Base-by-base conservation (phyloP, 2,329 filamentous ascomycete species). In the Aspergillus novofumigatus region DNA sequence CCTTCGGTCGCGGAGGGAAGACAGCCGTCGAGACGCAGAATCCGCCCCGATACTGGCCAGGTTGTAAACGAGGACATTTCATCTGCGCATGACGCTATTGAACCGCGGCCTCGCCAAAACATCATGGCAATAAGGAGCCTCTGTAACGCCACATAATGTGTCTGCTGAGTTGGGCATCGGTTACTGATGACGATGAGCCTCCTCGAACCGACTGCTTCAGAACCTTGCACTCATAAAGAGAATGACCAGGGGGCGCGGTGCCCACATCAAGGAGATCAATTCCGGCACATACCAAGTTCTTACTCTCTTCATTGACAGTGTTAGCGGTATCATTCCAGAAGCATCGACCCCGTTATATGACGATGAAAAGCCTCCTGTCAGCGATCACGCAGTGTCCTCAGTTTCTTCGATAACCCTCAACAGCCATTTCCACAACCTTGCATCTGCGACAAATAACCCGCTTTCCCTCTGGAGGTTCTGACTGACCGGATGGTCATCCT, bases 101-200 rank as follows among this genome's bases (percentile, higher is more conserved):
- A 21, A 26, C 35, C 35, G 5, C 41, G 35, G 21, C 8, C 23
- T 17, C 48, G 10, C 14, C 21, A 3, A 8, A 35, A 47, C 26
- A 4, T n/a, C 5, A 49, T 14, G 32, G 32, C 35, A 38, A 45
- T 42, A 55, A 59, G 32, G 42, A 59, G 20, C 47, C 65, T 32
- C 57, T 56, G 7, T 57, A 61, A 20, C 58, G 57, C 23, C 63
- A 57, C 11, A 26, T 60, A 1, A 51, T 6, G 56, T 68, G 7
- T 59, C 62, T 1, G 64, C 65, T 10, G 52, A 57, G 35, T 2
- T 74, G 71, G 70, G 73, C 71, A 3, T 64, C 58, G 2, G 63
- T 72, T 38, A 73, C 69, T 0, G 61, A 64, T 5, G 65, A 69
- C 44, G 64, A 67, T 49, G 62, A 64, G 17, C 62, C 10, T 71